Conservation (phyloP, 805 yeast species). For the Ogataea polymorpha region DNA sequence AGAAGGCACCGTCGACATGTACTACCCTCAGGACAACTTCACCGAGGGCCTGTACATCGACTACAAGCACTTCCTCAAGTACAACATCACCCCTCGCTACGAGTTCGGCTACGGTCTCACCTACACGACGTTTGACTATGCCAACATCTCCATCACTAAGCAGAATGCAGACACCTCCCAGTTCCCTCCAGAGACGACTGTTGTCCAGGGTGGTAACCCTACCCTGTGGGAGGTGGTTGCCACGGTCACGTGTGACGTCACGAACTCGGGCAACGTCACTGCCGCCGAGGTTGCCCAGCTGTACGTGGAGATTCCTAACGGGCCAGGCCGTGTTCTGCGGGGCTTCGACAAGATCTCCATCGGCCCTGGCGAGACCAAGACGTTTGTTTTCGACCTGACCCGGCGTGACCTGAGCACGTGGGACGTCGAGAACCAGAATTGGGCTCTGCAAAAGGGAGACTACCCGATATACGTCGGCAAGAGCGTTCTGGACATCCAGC, state of each 20-base stretch:
- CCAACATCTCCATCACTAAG: constrained; percentile 18
- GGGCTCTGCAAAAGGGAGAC: constrained; percentile 44
- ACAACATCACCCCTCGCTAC: constrained; percentile 52
- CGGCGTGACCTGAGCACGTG: constrained; percentile 43
- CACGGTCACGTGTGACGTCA: constrained; percentile 36
- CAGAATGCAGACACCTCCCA: constrained; percentile 1
- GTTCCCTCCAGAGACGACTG: not conserved
- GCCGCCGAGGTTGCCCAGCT: constrained; percentile 45
- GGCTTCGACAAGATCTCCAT: constrained; percentile 43
- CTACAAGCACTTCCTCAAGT: constrained; percentile 56
- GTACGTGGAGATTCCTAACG: constrained; percentile 41
- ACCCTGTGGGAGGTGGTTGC: constrained; percentile 39
- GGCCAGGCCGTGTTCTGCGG: constrained; percentile 41
- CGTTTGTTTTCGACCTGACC: constrained; percentile 35
- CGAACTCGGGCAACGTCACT: constrained; percentile 37
- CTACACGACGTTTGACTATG: constrained; percentile 42
- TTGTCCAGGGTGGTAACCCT: constrained; percentile 2
- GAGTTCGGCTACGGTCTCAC: constrained; percentile 65
- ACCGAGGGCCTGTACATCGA: constrained; percentile 50
- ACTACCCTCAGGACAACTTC: constrained; percentile 41
- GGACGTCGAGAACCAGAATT: constrained; percentile 42
- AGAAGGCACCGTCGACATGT: constrained; percentile 29
- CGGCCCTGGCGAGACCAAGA: constrained; percentile 32
- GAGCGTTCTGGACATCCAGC: constrained; percentile 18
- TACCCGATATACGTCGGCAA: constrained; percentile 38